A percentile compares a stretch with the other conserved stretches of the same genome.
These are phyloP conservation scores for Euphorbia peplus DNA, from an alignment of 345 rosid genomes.

Conservation along the genomic window DNA sequence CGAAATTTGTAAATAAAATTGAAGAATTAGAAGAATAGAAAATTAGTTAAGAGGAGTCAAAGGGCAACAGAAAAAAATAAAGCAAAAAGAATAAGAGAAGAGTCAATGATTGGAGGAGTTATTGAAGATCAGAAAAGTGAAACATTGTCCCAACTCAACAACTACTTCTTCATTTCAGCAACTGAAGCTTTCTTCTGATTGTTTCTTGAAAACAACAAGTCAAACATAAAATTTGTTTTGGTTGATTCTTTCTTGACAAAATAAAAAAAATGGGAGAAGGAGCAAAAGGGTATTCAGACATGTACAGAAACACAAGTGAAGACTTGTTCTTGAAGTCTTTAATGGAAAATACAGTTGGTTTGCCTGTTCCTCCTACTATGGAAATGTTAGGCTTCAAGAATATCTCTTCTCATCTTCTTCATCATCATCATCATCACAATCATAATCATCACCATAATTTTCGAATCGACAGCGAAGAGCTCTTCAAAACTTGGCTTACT, in stretches of 20 bases:
- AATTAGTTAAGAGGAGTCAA: background rate
- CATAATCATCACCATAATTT: slow-evolving; percentile 41
- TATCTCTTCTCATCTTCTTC: slow-evolving; percentile 27
- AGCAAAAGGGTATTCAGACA: slow-evolving; percentile 46
- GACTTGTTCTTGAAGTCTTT: slow-evolving; percentile 59
- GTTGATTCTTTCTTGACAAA: too few species aligned
- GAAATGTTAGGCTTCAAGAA: slow-evolving; percentile 60
- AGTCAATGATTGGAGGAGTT: background rate
- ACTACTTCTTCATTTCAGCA: too few species aligned
- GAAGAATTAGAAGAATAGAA: too few species aligned
- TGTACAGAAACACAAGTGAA: slow-evolving; percentile 59
- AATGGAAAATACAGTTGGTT: slow-evolving; percentile 55
- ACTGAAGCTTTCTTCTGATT: too few species aligned
- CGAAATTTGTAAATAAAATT: too few species aligned
- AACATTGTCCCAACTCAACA: background rate
- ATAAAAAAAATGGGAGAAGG: slow-evolving; percentile 50
- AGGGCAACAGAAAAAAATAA: too few species aligned
- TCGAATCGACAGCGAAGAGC: slow-evolving; percentile 67
- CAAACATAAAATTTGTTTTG: too few species aligned
- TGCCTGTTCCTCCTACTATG: slow-evolving; percentile 55
- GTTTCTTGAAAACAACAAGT: too few species aligned
- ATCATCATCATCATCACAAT: slow-evolving; percentile 37
- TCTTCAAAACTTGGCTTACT: slow-evolving; percentile 71
- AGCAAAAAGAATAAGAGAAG: background rate
- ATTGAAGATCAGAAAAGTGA: background rate